Base-by-base conservation (phyloP, 1,284 basidiomycete genomes). In the Heterobasidion occidentale region DNA sequence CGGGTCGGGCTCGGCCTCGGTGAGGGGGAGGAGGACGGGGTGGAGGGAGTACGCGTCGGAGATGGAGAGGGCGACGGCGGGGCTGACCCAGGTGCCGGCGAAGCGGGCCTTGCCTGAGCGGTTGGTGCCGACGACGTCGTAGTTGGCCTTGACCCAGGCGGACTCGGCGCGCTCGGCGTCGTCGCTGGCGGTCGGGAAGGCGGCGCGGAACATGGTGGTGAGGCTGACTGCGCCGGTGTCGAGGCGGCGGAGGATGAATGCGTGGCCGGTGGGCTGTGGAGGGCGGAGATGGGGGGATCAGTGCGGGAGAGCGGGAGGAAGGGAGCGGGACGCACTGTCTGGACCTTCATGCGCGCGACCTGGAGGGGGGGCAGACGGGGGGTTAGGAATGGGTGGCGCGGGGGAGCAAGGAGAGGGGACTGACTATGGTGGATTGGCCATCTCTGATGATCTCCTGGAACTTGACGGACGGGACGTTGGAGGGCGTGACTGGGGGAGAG, bases 141-240 rank as follows among this genome's bases (percentile, higher is more conserved):
- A 92, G 63, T 77, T 81, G 33, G 86, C 80, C 66, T 90, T 90
- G 59, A 94, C 86, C 90, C 90, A 98, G 52, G 83, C 79, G 63
- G 91, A 83, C 72, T 99, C 96, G 36, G 74, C 74, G 67, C 84
- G 85, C 72, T 98, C 96, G 19, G 88, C 86, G 49, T 81, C 78
- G 2, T 93, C 91, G 36, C 78, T 74, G 0, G 94, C 90, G 55
- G 78, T 83, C 9, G 97, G 96, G 74, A 95, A 99, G 0, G 95
- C 94, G 33, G 95, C 93, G 63, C 94, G 92, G 78, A 94, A 98
- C 92, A 99, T 97, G 59, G 96, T 97, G 6, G 94, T 97, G 17
- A 96, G 86, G 58, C 91, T 94, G 71, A 99, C 83, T 27, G 95
- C 95, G 61, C 93, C 86, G 7, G 96, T 98, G 74, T 99, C 96